Evolutionary conservation across 1,284 basidiomycete species (phyloP), one percentile per base, ranked within the genome.

Genomic region (Moesziomyces globuligerus): DNA sequence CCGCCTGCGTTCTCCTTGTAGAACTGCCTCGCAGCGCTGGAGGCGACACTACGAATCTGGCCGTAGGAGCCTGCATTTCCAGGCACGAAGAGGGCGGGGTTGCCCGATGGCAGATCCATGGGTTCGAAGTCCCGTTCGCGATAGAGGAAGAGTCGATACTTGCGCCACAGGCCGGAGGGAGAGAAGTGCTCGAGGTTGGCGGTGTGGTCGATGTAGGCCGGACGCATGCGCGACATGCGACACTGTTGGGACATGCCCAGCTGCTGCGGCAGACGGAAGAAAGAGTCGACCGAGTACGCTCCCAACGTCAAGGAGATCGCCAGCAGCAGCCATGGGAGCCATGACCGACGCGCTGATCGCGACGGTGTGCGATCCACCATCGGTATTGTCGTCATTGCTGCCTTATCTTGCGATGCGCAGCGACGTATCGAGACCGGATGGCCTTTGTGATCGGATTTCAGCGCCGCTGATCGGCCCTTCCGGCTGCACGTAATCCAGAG

Each of bases 211-310:
- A 83, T 57, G 83, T 98, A 98, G 6, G 90, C 90, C 1, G 94
- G 95, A 5, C 88, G 91, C 96, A 98, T 98, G 86, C 89, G 94
- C 60, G 93, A 93, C 95, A 98, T 98, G 51, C 92, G 89, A 84
- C 95, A 99, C 87, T 74, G 65, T 36, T 75, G 73, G n/a, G 53
- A 47, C 24, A 76, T 48, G 9, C 44, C 50, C 4, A 81, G 73
- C 36, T 59, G 59, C 13, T 48, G 34, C 17, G 76, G 67, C 2
- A 80, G 60, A 4, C 43, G 24, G 7, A 55, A 10, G 34, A 79
- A 81, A 1, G 75, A 70, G 21, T 52, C 36, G 17, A 75, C 40
- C 15, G 55, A 59, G 41, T 69, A 60, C 10, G 41, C 24, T 45
- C 53, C 46, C 32, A 64, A 44, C 10, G 48, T 41, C 34, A 58